Evolutionary conservation across 139 green algal species (phyloP).

Genomic region (Micromonas commoda): DNA sequence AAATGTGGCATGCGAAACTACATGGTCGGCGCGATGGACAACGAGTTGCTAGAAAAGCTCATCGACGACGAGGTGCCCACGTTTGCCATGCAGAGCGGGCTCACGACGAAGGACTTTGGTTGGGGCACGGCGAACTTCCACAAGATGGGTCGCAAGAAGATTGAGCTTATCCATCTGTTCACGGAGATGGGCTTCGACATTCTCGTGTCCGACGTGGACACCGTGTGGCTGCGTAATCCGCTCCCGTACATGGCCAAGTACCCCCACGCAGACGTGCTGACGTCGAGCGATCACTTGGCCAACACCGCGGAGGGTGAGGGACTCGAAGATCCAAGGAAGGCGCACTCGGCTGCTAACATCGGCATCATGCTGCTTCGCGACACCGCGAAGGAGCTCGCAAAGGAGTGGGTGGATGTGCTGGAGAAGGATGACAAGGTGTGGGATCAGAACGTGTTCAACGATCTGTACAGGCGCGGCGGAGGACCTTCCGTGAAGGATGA

Average conservation of each 20-base stretch:
- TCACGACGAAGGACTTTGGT: slow-evolving; percentile 78
- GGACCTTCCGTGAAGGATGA: neutral
- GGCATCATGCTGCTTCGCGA: slow-evolving; percentile 87
- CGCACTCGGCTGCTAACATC: slow-evolving; percentile 75
- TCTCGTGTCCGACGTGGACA: slow-evolving; percentile 86
- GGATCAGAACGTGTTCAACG: slow-evolving; percentile 54
- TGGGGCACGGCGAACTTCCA: slow-evolving; percentile 85
- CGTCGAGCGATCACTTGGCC: slow-evolving; percentile 67
- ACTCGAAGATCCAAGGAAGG: slow-evolving; percentile 43
- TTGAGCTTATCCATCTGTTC: slow-evolving; percentile 77
- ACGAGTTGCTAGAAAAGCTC: slow-evolving; percentile 63
- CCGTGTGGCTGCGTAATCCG: slow-evolving; percentile 78
- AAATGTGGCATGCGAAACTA: slow-evolving; percentile 7
- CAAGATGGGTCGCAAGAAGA: slow-evolving; percentile 90
- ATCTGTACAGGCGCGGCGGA: slow-evolving; percentile 42
- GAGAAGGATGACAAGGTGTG: slow-evolving; percentile 42
- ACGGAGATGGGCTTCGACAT: slow-evolving; percentile 63
- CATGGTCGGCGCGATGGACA: slow-evolving; percentile 77
- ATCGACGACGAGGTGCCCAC: slow-evolving; percentile 46
- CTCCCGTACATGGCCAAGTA: slow-evolving; percentile 72
- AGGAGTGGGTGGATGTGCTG: slow-evolving; percentile 40
- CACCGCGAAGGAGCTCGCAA: slow-evolving; percentile 28
- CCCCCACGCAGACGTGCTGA: slow-evolving; percentile 76
- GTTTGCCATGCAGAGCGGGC: slow-evolving; percentile 76
- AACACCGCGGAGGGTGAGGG: slow-evolving; percentile 36